Evolutionary conservation across 2,329 filamentous ascomycete genomes (phyloP).

Genomic region (Aureobasidium sp.): DNA sequence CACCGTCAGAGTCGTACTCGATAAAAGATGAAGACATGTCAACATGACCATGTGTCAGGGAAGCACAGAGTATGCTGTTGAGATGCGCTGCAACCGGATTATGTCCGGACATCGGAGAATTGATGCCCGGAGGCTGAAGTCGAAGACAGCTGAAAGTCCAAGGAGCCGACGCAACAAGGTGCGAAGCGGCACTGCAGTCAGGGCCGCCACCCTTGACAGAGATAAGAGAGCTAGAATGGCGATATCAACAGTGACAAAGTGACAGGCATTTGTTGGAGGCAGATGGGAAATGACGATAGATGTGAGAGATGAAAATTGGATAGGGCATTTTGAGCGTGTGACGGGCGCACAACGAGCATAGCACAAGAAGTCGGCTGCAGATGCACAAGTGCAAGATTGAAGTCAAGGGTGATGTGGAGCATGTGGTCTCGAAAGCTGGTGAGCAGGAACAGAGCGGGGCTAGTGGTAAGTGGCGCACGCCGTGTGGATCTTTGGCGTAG

Average conservation of each 20-base stretch:
- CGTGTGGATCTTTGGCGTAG: not conserved
- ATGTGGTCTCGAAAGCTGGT: not conserved
- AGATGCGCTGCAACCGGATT: not conserved
- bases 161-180: not conserved
- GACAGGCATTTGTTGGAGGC: not conserved
- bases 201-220: not conserved
- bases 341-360: not conserved
- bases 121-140: not conserved
- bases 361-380: conserved; percentile 1
- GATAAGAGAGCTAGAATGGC: not conserved
- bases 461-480: not conserved
- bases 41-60: not conserved
- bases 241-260: not conserved
- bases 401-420: not conserved
- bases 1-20: not conserved
- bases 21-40: not conserved
- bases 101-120: conserved; percentile 2
- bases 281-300: not conserved
- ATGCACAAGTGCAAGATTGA: not conserved
- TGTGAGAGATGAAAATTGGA: not conserved
- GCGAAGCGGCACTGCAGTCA: not conserved
- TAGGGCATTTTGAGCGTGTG: not conserved
- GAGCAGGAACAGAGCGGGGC: not conserved
- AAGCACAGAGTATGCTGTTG: not conserved
- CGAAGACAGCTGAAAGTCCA: not conserved